Base-by-base conservation (phyloP, 352 stramenopile genomes). In the Globisporangium nagaii region DNA sequence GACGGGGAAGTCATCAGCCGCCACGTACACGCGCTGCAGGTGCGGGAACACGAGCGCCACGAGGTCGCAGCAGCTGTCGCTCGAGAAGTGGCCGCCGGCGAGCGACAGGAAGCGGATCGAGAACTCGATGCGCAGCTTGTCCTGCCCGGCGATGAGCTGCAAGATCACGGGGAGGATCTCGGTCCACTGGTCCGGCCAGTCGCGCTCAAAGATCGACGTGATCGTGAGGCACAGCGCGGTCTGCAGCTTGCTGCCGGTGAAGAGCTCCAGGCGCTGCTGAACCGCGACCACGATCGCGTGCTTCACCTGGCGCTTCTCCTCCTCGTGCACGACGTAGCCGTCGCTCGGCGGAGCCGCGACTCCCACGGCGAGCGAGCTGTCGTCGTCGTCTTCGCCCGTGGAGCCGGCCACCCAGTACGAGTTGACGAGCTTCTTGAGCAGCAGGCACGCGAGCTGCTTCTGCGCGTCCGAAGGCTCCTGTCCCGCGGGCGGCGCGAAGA, bases 101-200 rank as follows among this genome's bases (percentile, higher is more conserved):
- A 90, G 73, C 49, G 73, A 87, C 32, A 93, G 56, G 61, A 93
- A 90, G 35, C 81, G 81, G 44, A 90, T 74, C 7, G 74, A 68
- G 49, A 93, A 84, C 58, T 78, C 78, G 36, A 88, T 86, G 11
- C 66, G 73, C 41, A 84, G 60, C 49, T 69, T 79, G 35, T 85
- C 61, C 41, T 75, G 60, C 12, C 64, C 71, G 0, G 75, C 62
- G 42, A 91, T 73, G 46, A 93, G 78, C 40, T 63, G 58, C 46
- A 91, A 62, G 9, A 91, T 56, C 2, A 72, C 63, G 2, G 84
- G 80, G 41, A 93, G 51, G 60, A 93, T 75, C 40, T 90, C 80
- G 13, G 67, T 58, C 84, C 84, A 93, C 63, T 93, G 79, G 55
- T 91, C 81, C 27, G 80, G 84, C 79, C 79, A 90, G 53, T 93